Evolutionary conservation across 2,329 filamentous ascomycete species (phyloP).

Genomic region (Tolypocladium tropicale): DNA sequence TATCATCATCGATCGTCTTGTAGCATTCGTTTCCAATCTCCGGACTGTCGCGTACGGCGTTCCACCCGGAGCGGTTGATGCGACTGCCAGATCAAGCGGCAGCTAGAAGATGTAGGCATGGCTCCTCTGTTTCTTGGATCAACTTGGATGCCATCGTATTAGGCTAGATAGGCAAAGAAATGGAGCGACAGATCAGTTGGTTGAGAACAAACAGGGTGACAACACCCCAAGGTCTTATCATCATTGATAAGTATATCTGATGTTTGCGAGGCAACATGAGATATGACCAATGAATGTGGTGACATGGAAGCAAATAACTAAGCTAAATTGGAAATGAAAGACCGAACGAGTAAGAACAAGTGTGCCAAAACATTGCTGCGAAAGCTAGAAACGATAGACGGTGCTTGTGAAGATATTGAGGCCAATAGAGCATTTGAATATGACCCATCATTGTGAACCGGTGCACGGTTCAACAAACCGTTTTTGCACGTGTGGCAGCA

Average conservation of each 20-base stretch:
- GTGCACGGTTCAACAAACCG: too few species aligned
- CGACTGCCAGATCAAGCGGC: not conserved
- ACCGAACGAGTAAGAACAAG: not conserved
- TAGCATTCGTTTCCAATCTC: constrained; percentile 16
- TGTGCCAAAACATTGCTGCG: not conserved
- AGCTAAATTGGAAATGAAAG: not conserved
- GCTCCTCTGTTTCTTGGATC: not conserved
- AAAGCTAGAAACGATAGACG: too few species aligned
- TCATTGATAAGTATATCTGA: not conserved
- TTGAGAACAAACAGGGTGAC: not conserved
- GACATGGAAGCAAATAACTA: not conserved
- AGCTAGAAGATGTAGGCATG: not conserved
- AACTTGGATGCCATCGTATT: not conserved
- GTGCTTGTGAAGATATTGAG: too few species aligned
- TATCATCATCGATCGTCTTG: constrained; percentile 16
- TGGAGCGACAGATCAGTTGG: not conserved
- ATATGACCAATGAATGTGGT: not conserved
- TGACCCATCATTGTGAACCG: too few species aligned
- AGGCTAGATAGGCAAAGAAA: not conserved
- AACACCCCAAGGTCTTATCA: not conserved
- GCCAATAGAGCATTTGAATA: too few species aligned
- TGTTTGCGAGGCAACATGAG: not conserved
- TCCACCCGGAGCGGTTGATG: constrained; percentile 11
- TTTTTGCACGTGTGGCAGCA: too few species aligned
- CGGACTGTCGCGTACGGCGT: constrained; percentile 15